Evolutionary conservation across 2,329 filamentous ascomycete genomes (phyloP).

Genomic region (Pezicula radicicola): DNA sequence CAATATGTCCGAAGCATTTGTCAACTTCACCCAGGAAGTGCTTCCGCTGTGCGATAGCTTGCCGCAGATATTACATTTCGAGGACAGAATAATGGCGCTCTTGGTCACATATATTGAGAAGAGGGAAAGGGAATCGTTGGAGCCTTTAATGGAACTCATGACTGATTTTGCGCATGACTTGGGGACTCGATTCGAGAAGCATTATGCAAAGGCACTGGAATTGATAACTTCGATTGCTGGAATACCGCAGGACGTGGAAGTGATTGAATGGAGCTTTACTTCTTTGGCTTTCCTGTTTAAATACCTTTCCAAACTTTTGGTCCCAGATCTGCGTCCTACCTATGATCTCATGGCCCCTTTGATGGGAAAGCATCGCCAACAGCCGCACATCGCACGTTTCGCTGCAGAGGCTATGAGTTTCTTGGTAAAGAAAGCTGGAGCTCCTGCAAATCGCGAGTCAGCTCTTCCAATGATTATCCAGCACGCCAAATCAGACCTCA

Average conservation of each 20-base stretch:
- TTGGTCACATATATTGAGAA: slow-evolving; percentile 74
- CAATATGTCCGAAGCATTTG: slow-evolving; percentile 82
- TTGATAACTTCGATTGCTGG: slow-evolving; percentile 77
- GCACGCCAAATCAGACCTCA: slow-evolving; percentile 69
- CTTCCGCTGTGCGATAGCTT: slow-evolving; percentile 82
- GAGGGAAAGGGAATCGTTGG: slow-evolving; percentile 75
- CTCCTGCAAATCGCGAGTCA: slow-evolving; percentile 70
- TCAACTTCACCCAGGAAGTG: slow-evolving; percentile 71
- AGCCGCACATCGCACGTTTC: slow-evolving; percentile 85
- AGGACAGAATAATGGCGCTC: slow-evolving; percentile 77
- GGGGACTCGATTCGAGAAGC: slow-evolving; percentile 80
- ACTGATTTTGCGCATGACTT: slow-evolving; percentile 95
- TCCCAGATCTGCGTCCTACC: slow-evolving; percentile 80
- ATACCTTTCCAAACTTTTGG: slow-evolving; percentile 83
- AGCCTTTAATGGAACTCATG: slow-evolving; percentile 83
- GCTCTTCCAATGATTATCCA: slow-evolving; percentile 69
- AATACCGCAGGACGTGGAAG: slow-evolving; percentile 73
- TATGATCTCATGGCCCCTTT: slow-evolving; percentile 81
- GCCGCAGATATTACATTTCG: slow-evolving; percentile 87
- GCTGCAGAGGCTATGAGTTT: slow-evolving; percentile 95
- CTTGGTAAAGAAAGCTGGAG: slow-evolving; percentile 82
- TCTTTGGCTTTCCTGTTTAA: slow-evolving; percentile 96
- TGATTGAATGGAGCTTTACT: slow-evolving; percentile 97
- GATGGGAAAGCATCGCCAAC: slow-evolving; percentile 78
- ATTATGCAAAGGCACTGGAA: slow-evolving; percentile 74